Conservation (phyloP, 2,329 filamentous ascomycete species). For the Exophiala xenobiotica region DNA sequence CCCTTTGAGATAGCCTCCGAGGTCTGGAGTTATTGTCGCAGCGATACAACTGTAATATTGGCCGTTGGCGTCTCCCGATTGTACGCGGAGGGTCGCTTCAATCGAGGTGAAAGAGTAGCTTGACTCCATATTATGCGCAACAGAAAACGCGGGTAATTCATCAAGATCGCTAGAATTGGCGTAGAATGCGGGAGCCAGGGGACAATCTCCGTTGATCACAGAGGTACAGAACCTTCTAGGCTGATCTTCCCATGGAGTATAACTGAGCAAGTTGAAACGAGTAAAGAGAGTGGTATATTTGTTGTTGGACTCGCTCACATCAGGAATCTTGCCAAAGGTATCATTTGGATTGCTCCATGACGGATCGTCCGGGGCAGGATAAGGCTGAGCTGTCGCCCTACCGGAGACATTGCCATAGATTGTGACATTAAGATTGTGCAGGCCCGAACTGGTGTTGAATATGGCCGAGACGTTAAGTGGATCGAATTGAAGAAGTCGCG, state of each 20-base stretch:
- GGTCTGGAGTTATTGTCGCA: constrained; percentile 77
- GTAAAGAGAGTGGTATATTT: constrained; percentile 72
- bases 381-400: constrained; percentile 54
- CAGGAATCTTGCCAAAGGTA: constrained; percentile 74
- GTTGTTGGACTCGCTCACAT: constrained; percentile 57
- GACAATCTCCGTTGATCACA: constrained; percentile 62
- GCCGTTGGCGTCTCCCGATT: constrained; percentile 66
- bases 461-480: constrained; percentile 71
- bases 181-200: constrained; percentile 71
- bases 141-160: constrained; percentile 67
- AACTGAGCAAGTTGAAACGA: constrained; percentile 72
- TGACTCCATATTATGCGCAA: constrained; percentile 74
- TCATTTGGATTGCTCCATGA: constrained; percentile 62
- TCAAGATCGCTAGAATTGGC: constrained; percentile 52
- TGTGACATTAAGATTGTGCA: constrained; percentile 70
- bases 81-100: constrained; percentile 68
- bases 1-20: constrained; percentile 68
- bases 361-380: constrained; percentile 61
- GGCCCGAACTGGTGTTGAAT: constrained; percentile 63
- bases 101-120: constrained; percentile 85
- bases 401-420: constrained; percentile 92
- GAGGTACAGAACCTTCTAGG: constrained; percentile 65
- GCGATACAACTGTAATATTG: constrained; percentile 76
- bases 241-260: constrained; percentile 62
- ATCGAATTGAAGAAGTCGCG: constrained; percentile 72